Base-by-base conservation (phyloP, 768 basidiomycete species). In the Mycena metata region DNA sequence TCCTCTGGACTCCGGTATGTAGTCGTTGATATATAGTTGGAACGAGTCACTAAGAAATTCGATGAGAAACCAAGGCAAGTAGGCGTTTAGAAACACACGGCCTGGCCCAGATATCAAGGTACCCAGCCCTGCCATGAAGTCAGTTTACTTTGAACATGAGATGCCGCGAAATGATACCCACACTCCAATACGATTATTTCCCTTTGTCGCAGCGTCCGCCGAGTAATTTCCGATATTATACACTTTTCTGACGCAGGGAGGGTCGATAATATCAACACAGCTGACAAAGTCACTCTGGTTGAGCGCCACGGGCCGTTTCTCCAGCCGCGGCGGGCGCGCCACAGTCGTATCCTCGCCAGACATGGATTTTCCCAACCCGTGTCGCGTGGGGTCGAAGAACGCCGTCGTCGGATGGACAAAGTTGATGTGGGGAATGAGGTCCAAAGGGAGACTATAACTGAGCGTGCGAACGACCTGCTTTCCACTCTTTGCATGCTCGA, bases 401-500 rank as follows among this genome's bases (percentile, higher is more conserved):
- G 69, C 78, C 6, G 83, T 84, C 7, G 69, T 70, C 5, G 86
- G 85, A 15, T 83, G 79, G 33, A 86, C 76, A 35, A 81, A 67
- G 9, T 77, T 60, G 67, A 88, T 71, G 33, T 84, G 80, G 0
- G 64, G 66, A 21, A 81, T 76, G 50, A 83, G 66, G 0, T 66
- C 66, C 45, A 69, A 63, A 5, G 77, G 83, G 0, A 84, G 76
- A 30, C 82, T 82, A 73, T 85, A 82, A 39, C 76, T 71, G 17
- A 79, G 67, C 30, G 83, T 80, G 70, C 83, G 83, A 35, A 84
- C 69, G 39, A 80, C 62, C 30, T 73, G 77, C 33, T 79, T 76
- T 15, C 73, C 70, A 60, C 78, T 80, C 64, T 75, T 73, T 3
- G 55, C 69, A 71, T 84, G 82, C 2, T 72, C 74, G 70, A 77